Percentiles rank a stretch among this genome's conserved stretches.
phyloP scores from a whole-genome alignment of 805 yeast genomes.

The Cyberlindnera lachancei region DNA sequence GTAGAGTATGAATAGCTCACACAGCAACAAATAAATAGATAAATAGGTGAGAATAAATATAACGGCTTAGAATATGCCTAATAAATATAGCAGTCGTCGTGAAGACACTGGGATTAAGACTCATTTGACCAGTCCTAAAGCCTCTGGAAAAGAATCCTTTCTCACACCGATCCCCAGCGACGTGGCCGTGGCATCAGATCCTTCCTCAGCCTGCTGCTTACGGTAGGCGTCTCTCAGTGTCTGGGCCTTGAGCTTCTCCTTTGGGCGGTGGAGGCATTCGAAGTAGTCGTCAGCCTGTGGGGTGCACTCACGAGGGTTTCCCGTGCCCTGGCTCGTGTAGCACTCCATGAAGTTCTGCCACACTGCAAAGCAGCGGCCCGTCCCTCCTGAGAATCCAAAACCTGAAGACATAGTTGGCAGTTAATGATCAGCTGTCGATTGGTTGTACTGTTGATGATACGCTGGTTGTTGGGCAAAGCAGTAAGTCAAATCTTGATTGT shows the following conservation, averaged over 20 bases:
- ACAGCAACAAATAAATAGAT: slow-evolving; percentile 7
- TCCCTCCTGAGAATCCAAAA: slow-evolving; percentile 34
- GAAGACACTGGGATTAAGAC: neutral
- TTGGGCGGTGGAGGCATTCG: slow-evolving; percentile 42
- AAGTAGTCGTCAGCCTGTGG: slow-evolving; percentile 38
- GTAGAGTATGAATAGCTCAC: too few species aligned
- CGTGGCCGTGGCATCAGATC: neutral
- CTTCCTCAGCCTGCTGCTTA: slow-evolving; percentile 6
- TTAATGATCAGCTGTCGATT: too few species aligned
- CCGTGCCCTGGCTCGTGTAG: slow-evolving; percentile 32
- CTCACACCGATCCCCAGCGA: slow-evolving; percentile 4
- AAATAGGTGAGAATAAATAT: slow-evolving; percentile 1
- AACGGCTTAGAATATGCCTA: neutral
- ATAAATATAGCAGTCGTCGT: neutral
- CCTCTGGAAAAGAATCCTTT: slow-evolving; percentile 16
- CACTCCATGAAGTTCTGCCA: slow-evolving; percentile 40
- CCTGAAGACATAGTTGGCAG: slow-evolving; percentile 32
- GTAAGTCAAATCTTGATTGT: too few species aligned
- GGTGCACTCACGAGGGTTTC: slow-evolving; percentile 30
- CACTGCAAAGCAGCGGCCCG: slow-evolving; percentile 38
- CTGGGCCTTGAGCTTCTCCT: slow-evolving; percentile 28
- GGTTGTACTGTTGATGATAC: too few species aligned
- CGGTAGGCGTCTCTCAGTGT: slow-evolving; percentile 20
- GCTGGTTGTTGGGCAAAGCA: neutral
- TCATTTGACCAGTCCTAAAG: slow-evolving; percentile 16